Conservation (phyloP, 2,329 filamentous ascomycete species). For the Fusarium mangiferae region DNA sequence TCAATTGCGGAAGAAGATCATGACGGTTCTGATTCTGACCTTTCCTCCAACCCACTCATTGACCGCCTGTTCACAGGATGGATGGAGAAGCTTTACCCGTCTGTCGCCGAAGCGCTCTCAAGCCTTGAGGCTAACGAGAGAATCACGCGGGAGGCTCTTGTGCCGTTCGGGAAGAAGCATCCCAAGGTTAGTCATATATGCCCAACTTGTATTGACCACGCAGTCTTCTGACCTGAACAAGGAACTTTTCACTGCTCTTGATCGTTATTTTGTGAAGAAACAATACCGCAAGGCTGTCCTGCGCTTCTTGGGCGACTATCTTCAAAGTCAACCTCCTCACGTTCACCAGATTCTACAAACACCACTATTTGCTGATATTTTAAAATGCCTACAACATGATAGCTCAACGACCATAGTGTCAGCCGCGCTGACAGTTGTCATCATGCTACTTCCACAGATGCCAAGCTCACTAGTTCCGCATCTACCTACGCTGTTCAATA, state of each 20-base stretch:
- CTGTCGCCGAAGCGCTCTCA: conserved; percentile 51
- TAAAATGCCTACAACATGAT: conserved; percentile 80
- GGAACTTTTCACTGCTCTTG: conserved; percentile 73
- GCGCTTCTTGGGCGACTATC: conserved; percentile 76
- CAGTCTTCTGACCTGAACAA: conserved; percentile 44
- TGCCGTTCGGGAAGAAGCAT: conserved; percentile 72
- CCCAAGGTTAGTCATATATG: conserved; percentile 59
- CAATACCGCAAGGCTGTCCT: conserved; percentile 72
- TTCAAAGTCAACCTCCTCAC: conserved; percentile 82
- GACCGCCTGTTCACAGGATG: conserved; percentile 67
- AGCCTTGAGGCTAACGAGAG: conserved; percentile 59
- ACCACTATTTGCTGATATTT: conserved; percentile 74
- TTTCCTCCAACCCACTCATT: conserved; percentile 61
- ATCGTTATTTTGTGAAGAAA: conserved; percentile 72
- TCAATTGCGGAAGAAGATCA: conserved; percentile 69
- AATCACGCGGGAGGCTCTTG: conserved; percentile 62
- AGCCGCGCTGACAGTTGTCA: conserved; percentile 76
- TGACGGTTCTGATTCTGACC: conserved; percentile 53
- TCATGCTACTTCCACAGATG: conserved; percentile 86
- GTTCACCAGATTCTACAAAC: conserved; percentile 79
- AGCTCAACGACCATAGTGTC: conserved; percentile 82
- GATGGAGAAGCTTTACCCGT: conserved; percentile 60
- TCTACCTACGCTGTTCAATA: conserved; percentile 80
- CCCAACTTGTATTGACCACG: not conserved
- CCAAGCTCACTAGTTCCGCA: conserved; percentile 75